These are phyloP conservation scores for Solanum lignicaule DNA, from an alignment of 257 asterid species.

Conservation along the genomic window DNA sequence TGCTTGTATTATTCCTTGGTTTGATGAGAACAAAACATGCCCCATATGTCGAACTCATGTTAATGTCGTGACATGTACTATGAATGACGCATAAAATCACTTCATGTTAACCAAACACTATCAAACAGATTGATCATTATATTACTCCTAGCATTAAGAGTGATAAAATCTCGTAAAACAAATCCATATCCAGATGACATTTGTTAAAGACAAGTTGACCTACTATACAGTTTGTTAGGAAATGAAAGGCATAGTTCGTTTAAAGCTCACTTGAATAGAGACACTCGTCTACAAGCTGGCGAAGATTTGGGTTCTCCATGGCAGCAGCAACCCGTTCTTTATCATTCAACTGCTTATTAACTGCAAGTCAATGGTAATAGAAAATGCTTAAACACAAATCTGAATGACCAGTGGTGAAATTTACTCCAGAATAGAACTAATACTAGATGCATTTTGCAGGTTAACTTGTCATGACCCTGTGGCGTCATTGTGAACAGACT, in stretches of 20 bases:
- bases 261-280: constrained; percentile 75
- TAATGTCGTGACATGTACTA: no score
- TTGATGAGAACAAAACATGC: no score
- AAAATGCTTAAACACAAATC: not conserved
- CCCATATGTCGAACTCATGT: no score
- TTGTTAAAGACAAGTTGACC: not conserved
- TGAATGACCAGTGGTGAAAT: no score
- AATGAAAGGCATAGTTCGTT: not conserved
- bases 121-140: not conserved
- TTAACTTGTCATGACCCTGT: no score
- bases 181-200: not conserved
- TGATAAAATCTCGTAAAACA: not conserved
- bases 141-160: not conserved
- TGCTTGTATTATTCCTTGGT: no score
- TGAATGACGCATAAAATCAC: not conserved
- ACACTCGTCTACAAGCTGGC: constrained; percentile 90
- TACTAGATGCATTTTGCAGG: no score
- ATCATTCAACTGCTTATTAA: constrained; percentile 84
- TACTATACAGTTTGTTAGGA: constrained; percentile 23
- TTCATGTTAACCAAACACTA: not conserved
- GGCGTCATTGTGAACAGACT: no score
- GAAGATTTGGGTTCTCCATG: constrained; percentile 83
- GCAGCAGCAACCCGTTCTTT: constrained; percentile 96
- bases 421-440: no score
- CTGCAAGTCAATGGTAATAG: constrained; percentile 22